Percentiles rank a stretch among this genome's conserved stretches.
Evolutionary conservation across 257 asterid genomes (phyloP).

Genomic region (Nemophila menziesii): DNA sequence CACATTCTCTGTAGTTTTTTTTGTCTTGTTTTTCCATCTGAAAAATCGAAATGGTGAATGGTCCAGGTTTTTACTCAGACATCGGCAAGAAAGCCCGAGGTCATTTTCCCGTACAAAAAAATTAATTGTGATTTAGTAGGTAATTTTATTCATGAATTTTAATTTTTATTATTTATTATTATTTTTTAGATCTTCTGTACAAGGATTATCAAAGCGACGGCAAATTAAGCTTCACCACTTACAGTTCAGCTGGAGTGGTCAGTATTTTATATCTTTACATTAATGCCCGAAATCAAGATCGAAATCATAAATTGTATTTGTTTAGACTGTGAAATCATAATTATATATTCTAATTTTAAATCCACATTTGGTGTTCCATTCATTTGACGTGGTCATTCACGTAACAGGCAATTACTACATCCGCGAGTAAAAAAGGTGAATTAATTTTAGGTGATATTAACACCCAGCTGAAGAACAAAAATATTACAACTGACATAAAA

Average conservation of each 20-base stretch:
- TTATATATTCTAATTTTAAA: background rate
- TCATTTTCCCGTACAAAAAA: background rate
- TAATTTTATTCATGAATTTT: background rate
- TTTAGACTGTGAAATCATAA: background rate
- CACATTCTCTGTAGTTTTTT: background rate
- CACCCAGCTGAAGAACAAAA: conserved; percentile 64
- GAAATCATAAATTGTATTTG: too few relatives aligned
- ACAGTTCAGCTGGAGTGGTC: conserved; percentile 33
- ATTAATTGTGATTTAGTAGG: background rate
- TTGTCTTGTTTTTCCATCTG: background rate
- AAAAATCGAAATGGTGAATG: conserved; percentile 20
- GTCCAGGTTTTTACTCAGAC: conserved; percentile 35
- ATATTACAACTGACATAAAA: conserved; percentile 66
- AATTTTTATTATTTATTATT: background rate
- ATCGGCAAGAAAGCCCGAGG: conserved; percentile 38
- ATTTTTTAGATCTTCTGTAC: conserved; percentile 32
- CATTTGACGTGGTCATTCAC: background rate
- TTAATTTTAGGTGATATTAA: conserved; percentile 48
- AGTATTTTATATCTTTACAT: conserved; percentile 4
- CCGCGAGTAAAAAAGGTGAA: conserved; percentile 67
- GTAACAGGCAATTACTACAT: conserved; percentile 56
- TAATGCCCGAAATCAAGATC: too few relatives aligned
- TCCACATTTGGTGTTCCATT: background rate
- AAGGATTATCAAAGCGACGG: conserved; percentile 40
- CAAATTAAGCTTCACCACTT: conserved; percentile 36